Conservation (phyloP, 78 protist genomes). For the Abeoforma whisleri region DNA sequence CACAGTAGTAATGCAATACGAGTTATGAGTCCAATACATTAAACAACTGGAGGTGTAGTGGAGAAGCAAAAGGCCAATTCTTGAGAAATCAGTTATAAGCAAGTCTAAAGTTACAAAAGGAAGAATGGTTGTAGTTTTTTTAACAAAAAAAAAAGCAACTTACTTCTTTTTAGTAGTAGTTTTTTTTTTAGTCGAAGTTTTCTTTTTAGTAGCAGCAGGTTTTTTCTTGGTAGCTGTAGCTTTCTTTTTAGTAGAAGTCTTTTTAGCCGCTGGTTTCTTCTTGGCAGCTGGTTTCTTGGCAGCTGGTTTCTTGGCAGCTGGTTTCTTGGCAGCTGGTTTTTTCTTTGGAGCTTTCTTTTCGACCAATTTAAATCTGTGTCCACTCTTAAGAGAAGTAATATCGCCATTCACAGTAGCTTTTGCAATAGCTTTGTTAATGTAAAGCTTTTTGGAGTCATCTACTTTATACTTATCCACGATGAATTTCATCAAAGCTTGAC, state of each 20-base stretch:
- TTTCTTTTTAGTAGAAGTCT: neutral
- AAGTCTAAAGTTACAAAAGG: too few relatives aligned
- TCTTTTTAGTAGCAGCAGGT: neutral
- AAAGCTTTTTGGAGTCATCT: neutral
- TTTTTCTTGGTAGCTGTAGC: neutral
- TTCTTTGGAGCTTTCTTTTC: neutral
- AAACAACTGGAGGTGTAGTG: too few relatives aligned
- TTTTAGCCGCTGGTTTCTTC: neutral
- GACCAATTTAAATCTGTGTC: neutral
- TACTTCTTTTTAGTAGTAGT: too few relatives aligned
- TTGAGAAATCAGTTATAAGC: too few relatives aligned
- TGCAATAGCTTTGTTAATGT: neutral
- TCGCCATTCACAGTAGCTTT: neutral
- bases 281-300: constrained; percentile 2
- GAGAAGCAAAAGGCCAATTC: too few relatives aligned
- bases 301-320: constrained; percentile 15
- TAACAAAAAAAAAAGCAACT: too few relatives aligned
- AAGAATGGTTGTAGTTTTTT: too few relatives aligned
- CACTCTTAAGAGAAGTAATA: neutral
- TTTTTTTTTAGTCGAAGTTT: neutral
- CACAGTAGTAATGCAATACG: too few relatives aligned
- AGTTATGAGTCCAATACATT: too few relatives aligned
- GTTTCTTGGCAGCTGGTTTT: constrained; percentile 1
- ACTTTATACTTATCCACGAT: neutral
- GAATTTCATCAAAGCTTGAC: neutral